These are phyloP conservation scores for Suaeda aralocaspica DNA, from an alignment of 148 eudicot species.

Conservation along the genomic window DNA sequence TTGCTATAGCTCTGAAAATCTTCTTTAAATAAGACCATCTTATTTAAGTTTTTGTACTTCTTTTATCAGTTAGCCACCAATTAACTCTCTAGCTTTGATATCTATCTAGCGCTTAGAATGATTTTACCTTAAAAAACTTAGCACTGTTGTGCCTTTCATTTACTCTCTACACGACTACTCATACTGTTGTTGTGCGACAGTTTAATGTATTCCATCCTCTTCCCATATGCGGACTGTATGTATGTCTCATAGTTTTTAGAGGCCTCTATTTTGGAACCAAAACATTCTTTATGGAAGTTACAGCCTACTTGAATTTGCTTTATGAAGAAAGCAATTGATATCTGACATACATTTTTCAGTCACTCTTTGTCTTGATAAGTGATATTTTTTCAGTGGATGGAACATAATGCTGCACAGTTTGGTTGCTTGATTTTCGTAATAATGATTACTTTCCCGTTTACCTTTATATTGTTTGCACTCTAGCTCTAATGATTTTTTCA, in stretches of 20 bases:
- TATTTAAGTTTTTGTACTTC: no score
- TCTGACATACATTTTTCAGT: not conserved
- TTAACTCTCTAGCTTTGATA: no score
- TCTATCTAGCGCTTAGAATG: no score
- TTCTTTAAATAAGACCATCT: not conserved
- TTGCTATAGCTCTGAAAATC: not conserved
- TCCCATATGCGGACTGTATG: not conserved
- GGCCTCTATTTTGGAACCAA: not conserved
- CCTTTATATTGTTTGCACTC: not conserved
- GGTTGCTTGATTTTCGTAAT: not conserved
- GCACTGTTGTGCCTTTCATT: no score
- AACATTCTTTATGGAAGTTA: not conserved
- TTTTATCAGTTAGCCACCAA: no score
- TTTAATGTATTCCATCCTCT: not conserved
- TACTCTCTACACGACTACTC: no score
- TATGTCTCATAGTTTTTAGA: not conserved
- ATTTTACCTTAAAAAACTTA: no score
- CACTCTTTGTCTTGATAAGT: not conserved
- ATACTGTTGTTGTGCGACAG: no score
- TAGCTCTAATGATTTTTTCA: not conserved
- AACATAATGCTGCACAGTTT: not conserved
- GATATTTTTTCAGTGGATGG: not conserved
- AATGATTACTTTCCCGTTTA: not conserved
- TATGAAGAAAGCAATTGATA: not conserved
- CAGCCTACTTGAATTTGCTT: slow-evolving; percentile 8